Conservation (phyloP, 2,329 filamentous ascomycete genomes). For the Nannizziopsis arthrosporioides region DNA sequence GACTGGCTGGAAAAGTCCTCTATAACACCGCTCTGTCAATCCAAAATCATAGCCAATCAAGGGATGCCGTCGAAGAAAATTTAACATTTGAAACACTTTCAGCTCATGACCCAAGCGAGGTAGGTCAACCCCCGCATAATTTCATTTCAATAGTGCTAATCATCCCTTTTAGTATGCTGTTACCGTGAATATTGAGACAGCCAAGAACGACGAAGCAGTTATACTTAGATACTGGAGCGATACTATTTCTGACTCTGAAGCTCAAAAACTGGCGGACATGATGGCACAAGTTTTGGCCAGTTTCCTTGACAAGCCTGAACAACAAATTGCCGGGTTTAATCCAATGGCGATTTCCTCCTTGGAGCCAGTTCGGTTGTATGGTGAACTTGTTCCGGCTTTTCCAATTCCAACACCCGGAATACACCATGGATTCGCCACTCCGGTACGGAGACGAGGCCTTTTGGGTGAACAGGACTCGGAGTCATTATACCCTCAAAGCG, state of each 20-base stretch:
- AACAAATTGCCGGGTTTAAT: constrained; percentile 3
- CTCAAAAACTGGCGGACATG: constrained; percentile 21
- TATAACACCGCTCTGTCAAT: constrained; percentile 16
- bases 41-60: constrained; percentile 13
- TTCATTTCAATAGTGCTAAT: background rate
- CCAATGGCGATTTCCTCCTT: background rate
- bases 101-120: constrained; percentile 15
- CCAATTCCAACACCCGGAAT: background rate
- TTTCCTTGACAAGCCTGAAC: constrained; percentile 23
- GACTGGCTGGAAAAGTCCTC: constrained; percentile 12
- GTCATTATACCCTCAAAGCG: constrained; percentile 1
- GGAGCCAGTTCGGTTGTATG: background rate
- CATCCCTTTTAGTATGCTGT: constrained; percentile 25
- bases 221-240: constrained; percentile 33
- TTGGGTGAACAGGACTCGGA: background rate
- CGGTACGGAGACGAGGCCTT: background rate
- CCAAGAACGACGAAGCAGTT: constrained; percentile 26
- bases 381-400: background rate
- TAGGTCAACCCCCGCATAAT: constrained; percentile 3
- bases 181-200: constrained; percentile 24
- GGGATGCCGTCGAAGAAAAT: constrained; percentile 11
- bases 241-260: constrained; percentile 27
- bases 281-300: constrained; percentile 25
- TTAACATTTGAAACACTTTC: constrained; percentile 12
- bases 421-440: background rate